Evolutionary conservation across 768 basidiomycete genomes (phyloP), one percentile per base, ranked within the genome.

Genomic region (Amanita rimosa): DNA sequence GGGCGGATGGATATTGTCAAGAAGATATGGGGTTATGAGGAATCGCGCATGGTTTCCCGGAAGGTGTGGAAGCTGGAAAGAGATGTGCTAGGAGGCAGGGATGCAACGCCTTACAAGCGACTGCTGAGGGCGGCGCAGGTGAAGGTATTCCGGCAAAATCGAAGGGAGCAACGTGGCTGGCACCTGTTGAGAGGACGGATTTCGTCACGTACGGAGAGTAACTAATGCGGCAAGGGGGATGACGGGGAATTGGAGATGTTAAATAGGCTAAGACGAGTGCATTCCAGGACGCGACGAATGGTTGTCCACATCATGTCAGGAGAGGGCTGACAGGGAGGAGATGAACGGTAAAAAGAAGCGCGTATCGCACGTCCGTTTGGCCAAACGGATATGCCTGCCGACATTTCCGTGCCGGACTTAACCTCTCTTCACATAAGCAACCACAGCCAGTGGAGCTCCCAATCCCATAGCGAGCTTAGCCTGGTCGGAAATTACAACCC

Each of bases 1-100:
- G 76, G 81, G 13, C 73, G 80, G 39, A 61, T 67, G 52, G 78
- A 78, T 56, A 73, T 83, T 50, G 64, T 67, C 14, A 46, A 64
- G 50, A 58, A 57, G 52, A 58, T 69, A 49, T 48, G 64, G 27
- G 39, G 48, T 7, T 48, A 53, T 22, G 61, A 64, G 34, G 42
- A 41, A 38, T 7, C n/a, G 6, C 38, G 29, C 14, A 34, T 53
- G 26, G 40, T 55, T 56, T 31, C 34, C 13, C 36, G 50, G 31
- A 36, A 48, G 44, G 48, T 16, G 34, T 62, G 60, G 61, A 51
- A 46, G 29, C 26, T 51, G 43, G 57, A 57, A 48, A 49, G 49
- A 48, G 29, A 44, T n/a, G 48, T 58, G 11, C 26, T 57, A 8
- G 59, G 57, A 17, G 53, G 49, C 26, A 37, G 39, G 44, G 51